These are phyloP conservation scores for Plectosphaerella sp. DNA, from an alignment of 2,329 filamentous ascomycete species.

Conservation along the genomic window DNA sequence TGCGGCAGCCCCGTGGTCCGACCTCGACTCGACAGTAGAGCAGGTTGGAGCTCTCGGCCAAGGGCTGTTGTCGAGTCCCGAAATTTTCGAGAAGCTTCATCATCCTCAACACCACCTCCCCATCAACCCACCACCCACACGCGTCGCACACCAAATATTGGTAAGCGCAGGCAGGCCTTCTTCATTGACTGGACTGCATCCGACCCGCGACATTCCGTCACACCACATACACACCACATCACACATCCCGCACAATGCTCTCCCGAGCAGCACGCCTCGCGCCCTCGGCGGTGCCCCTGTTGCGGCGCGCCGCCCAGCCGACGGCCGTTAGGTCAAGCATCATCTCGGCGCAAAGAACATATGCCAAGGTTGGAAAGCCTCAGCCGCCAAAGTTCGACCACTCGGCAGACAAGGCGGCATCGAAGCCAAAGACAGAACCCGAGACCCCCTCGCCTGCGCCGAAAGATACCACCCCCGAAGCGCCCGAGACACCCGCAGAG, in stretches of 20 bases:
- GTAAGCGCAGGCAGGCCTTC: conserved; percentile 1
- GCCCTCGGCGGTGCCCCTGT: conserved; percentile 12
- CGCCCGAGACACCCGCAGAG: conserved; percentile 7
- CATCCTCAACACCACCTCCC: neutral
- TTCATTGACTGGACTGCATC: neutral
- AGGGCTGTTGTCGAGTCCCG: neutral
- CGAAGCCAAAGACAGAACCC: conserved; percentile 1
- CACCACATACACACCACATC: neutral
- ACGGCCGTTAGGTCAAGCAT: conserved; percentile 7
- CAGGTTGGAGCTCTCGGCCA: neutral
- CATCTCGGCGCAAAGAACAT: conserved; percentile 8
- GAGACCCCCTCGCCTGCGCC: conserved; percentile 4
- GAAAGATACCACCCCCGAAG: conserved; percentile 2
- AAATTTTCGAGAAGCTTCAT: conserved; percentile 4
- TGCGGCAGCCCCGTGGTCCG: neutral
- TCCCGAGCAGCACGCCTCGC: conserved; percentile 15
- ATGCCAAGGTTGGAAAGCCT: conserved; percentile 9
- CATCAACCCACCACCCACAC: neutral
- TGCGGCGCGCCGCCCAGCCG: conserved; percentile 10
- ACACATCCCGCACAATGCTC: conserved; percentile 10
- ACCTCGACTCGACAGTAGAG: too few species aligned
- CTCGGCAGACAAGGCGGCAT: neutral
- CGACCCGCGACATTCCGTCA: neutral
- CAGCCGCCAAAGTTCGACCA: neutral
- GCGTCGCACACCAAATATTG: neutral